Conservation (phyloP, 2,329 filamentous ascomycete genomes). For the Verticillium nonalfalfae region DNA sequence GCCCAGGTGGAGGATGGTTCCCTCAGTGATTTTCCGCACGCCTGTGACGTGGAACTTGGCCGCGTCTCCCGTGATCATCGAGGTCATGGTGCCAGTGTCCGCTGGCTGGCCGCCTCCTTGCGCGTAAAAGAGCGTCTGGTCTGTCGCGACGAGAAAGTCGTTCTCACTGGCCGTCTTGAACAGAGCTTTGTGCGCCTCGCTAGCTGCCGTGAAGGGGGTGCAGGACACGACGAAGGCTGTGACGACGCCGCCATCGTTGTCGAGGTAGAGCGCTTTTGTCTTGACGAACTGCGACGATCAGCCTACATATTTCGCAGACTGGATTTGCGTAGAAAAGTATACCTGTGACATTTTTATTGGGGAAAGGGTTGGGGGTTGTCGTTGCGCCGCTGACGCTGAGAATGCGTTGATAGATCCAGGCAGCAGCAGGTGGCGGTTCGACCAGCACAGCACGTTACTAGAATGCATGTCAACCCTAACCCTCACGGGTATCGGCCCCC, state of each 20-base stretch:
- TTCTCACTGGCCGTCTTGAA: conserved; percentile 49
- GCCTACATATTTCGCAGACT: not conserved
- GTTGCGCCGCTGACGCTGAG: too few species aligned
- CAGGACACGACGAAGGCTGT: not conserved
- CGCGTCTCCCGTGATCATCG: conserved; percentile 8
- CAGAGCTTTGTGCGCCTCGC: conserved; percentile 42
- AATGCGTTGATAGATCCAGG: too few species aligned
- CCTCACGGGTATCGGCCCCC: too few species aligned
- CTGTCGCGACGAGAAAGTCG: conserved; percentile 53
- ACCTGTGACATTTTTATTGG: too few species aligned
- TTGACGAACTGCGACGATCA: not conserved
- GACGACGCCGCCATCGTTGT: not conserved
- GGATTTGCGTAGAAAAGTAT: too few species aligned
- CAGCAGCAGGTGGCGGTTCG: too few species aligned
- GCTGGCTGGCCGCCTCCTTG: conserved; percentile 71
- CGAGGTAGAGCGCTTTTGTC: not conserved
- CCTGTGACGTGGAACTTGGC: conserved; percentile 44
- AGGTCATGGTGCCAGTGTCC: conserved; percentile 53
- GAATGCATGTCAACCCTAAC: too few species aligned
- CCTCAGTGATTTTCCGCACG: conserved; percentile 49
- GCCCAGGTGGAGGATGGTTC: conserved; percentile 61
- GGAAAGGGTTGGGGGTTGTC: too few species aligned
- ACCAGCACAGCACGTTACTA: too few species aligned
- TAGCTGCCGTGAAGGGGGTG: not conserved
- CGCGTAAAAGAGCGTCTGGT: conserved; percentile 66